Evolutionary conservation across 23 red algal species (phyloP), one percentile per base, ranked within the genome.

Genomic region (Pyropia yezoensis): DNA sequence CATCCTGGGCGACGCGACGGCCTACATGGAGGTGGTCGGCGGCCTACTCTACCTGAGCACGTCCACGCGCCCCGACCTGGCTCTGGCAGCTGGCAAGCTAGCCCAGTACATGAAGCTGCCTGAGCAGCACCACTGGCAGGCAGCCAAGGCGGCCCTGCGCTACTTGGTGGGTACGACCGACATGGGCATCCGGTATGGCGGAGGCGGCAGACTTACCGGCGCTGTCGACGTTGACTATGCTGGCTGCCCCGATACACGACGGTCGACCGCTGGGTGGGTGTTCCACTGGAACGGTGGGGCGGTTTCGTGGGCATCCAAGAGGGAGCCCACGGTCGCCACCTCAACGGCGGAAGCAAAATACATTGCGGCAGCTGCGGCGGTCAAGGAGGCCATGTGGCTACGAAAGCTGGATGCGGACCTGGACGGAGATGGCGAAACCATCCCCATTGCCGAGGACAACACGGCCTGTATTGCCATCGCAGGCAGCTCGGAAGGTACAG

Each of bases 11-110:
- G 69, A 22, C 23, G 26, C 16, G 20, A 13, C 21, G 2, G 7
- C 20, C 6, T 70, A 69, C 28, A 52, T 53, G 27, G 63, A 81
- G 33, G 60, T 66, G 59, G 26, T 81, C 21, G 76, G 63, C 4
- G 14, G 65, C n/a, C 33, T 81, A 50, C 26, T 81, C 15, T 81
- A 69, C 64, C 27, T 70, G 18, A 51, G 65, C 18, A 59, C 1
- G 18, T 2, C 54, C 6, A 81, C 52, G 18, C 59, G 76, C 26
- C 64, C 76, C 6, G 76, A 81, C 22, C 24, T 69, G 5, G 54
- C 72, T 18, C 12, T 59, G 22, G 63, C 76, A 0, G 63, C 70
- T 22, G 29, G 52, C 21, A 60, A 63, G 11, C 33, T 81, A 4
- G 39, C 51, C 18, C 30, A 59, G 59, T 45, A 24, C 11, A 33